A percentile compares a stretch with the other conserved stretches of the same genome.
Evolutionary conservation across 2,329 filamentous ascomycete genomes (phyloP).

Genomic region (Didymella lethalis): DNA sequence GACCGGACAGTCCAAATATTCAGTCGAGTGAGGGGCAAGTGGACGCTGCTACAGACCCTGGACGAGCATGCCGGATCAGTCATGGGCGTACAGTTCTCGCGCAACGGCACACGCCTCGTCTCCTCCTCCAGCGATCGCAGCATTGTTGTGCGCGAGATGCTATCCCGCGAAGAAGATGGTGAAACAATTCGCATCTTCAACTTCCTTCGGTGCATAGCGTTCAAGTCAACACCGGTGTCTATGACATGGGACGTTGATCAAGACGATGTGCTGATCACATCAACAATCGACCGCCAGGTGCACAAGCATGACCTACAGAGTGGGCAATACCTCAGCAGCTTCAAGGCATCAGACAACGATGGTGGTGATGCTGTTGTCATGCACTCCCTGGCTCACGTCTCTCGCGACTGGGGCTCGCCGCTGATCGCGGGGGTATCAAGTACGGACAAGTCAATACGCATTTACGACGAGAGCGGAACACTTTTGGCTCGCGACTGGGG

Average conservation of each 20-base stretch:
- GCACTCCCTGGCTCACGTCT: constrained; percentile 73
- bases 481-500: constrained; percentile 92
- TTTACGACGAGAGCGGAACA: constrained; percentile 83
- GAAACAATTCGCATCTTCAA: constrained; percentile 75
- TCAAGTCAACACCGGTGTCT: constrained; percentile 87
- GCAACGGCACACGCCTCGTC: constrained; percentile 74
- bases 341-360: constrained; percentile 84
- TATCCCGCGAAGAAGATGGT: constrained; percentile 70
- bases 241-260: constrained; percentile 75
- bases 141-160: constrained; percentile 80
- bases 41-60: constrained; percentile 88
- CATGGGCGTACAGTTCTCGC: constrained; percentile 75
- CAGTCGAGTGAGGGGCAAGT: constrained; percentile 62
- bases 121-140: constrained; percentile 88
- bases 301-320: constrained; percentile 68
- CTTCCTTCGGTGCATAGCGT: constrained; percentile 75
- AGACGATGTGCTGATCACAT: constrained; percentile 63
- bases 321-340: constrained; percentile 74
- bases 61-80: constrained; percentile 91
- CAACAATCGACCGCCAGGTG: constrained; percentile 69
- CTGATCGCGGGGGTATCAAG: constrained; percentile 88
- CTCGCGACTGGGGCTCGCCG: constrained; percentile 65
- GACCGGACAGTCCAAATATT: constrained; percentile 97
- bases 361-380: constrained; percentile 83
- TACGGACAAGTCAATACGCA: constrained; percentile 91